Evolutionary conservation across 1,284 basidiomycete genomes (phyloP), one percentile per base, ranked within the genome.

Genomic region (Dichomitus squalens): DNA sequence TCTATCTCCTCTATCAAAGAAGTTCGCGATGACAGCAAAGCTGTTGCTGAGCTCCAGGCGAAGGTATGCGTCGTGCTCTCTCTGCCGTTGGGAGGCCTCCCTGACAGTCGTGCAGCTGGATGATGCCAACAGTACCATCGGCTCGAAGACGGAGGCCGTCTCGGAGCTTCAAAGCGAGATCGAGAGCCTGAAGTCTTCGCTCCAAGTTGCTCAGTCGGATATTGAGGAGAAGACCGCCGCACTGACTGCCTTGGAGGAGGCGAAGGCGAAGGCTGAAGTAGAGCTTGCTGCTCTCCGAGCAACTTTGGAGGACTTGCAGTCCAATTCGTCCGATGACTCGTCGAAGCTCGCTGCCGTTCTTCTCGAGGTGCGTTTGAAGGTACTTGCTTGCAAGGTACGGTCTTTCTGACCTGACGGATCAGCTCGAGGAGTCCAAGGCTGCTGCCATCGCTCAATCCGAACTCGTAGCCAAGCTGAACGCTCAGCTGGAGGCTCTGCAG

Each of bases 1-100:
- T 90, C 89, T 3, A 84, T 91, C 49, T 81, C 87, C 12, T 88
- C 89, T 4, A 84, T 91, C 57, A 81, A 77, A 58, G 90, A 90
- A 65, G 76, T 87, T 11, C 83, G 80, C 61, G 86, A 85, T 62
- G 85, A 86, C 63, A 75, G 70, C n/a, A 82, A 82, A 64, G 78
- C 71, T 16, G 62, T 83, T 23, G 79, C 81, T 53, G 86, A 84
- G 52, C 64, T 90, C 21, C 84, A 87, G 68, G 73, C 68, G 53
- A 85, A 90, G 81, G 89, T 84, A 66, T 48, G 73, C 46, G 8
- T 29, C 40, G 21, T 52, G 33, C 48, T 43, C 3, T 53, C 46
- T 44, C 39, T 23, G 40, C 29, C 52, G 7, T 33, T n/a, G 44
- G 21, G 38, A 18, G 16, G 4, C 8, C 2, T 58, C 60, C 34